Base-by-base conservation (phyloP, 2,329 filamentous ascomycete genomes). In the Fusarium camptoceras region DNA sequence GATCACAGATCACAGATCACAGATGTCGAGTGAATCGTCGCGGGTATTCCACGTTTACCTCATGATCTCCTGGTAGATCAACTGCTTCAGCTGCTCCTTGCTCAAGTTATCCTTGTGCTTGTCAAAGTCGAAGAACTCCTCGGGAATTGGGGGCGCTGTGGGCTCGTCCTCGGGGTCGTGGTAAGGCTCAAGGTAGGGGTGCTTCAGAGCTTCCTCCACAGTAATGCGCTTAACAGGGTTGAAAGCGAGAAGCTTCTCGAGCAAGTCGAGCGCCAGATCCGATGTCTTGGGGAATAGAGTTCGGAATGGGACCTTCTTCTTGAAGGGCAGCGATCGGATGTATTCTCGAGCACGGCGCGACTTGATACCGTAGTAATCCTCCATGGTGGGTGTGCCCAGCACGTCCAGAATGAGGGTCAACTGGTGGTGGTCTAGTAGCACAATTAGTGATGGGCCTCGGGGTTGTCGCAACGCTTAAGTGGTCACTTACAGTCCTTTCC, bases 341-440 rank as follows among this genome's bases (percentile, higher is more conserved):
- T 99, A 99, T 83, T 99, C 96, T 71, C 96, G 90, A 53, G 96
- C 96, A 77, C 96, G 93, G 72, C 96, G 92, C 56, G 96, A 98
- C 85, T 99, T 99, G 88, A 99, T 99, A 72, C 96, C 96, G 77
- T 99, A 99, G 87, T 99, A 99, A 80, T 99, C 96, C 81, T 99
- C 96, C 96, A 99, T 99, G 15, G 96, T 99, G 5, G 96, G 96
- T 5, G 96, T 99, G 71, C 96, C 96, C 64, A 99, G 91, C 54
- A 99, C 95, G 76, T 99, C 96, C 73, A 99, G 87, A 78, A 99
- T 99, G 68, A 99, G 87, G 9, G 96, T 99, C 76, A 99, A 85
- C 83, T 99, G 96, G 83, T 99, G 96, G 82, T 99, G 96, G 80
- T 99, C 94, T 97, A 73, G 27, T 18, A 31, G 10, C n/a, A 22